phyloP scores from a whole-genome alignment of 2,329 filamentous ascomycete genomes.

The Diatrype stigma region DNA sequence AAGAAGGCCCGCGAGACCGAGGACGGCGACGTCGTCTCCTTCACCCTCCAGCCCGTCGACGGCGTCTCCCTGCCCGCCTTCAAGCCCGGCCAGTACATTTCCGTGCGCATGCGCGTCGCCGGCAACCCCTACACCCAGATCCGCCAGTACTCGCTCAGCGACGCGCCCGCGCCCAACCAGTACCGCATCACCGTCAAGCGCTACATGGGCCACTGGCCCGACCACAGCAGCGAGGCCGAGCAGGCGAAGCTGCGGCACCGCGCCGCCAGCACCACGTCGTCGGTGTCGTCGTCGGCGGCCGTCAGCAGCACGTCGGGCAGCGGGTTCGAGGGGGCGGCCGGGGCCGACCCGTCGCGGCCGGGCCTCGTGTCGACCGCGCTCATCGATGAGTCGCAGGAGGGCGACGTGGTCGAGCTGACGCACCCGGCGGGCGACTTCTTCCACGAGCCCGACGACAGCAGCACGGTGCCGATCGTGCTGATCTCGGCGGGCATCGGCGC shows the following conservation, averaged over 20 bases:
- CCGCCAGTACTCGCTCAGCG: constrained; percentile 69
- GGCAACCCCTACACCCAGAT: constrained; percentile 57
- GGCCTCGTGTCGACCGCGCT: constrained; percentile 68
- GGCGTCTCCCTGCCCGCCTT: constrained; percentile 56
- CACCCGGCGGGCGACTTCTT: constrained; percentile 63
- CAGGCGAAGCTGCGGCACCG: constrained; percentile 1
- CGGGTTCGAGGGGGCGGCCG: constrained; percentile 25
- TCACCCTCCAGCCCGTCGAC: constrained; percentile 64
- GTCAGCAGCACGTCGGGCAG: constrained; percentile 28
- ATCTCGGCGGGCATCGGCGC: constrained; percentile 59
- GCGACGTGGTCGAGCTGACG: constrained; percentile 60
- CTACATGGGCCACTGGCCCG: constrained; percentile 48
- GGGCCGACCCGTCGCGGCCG: constrained; percentile 30
- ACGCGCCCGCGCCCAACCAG: constrained; percentile 55
- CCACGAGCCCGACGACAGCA: constrained; percentile 40
- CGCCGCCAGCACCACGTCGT: constrained; percentile 13
- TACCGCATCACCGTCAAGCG: constrained; percentile 71
- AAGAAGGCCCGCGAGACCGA: constrained; percentile 59
- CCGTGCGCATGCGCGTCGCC: constrained; percentile 55
- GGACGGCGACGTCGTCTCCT: constrained; percentile 62
- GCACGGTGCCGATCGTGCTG: constrained; percentile 50
- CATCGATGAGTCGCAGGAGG: constrained; percentile 56
- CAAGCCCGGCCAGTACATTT: constrained; percentile 70
- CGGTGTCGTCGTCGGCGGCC: constrained; percentile 22
- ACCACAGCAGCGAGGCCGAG: constrained; percentile 14